These are phyloP conservation scores for Fistulifera pelliculosa DNA, from an alignment of 108 stramenopile genomes.

Conservation along the genomic window DNA sequence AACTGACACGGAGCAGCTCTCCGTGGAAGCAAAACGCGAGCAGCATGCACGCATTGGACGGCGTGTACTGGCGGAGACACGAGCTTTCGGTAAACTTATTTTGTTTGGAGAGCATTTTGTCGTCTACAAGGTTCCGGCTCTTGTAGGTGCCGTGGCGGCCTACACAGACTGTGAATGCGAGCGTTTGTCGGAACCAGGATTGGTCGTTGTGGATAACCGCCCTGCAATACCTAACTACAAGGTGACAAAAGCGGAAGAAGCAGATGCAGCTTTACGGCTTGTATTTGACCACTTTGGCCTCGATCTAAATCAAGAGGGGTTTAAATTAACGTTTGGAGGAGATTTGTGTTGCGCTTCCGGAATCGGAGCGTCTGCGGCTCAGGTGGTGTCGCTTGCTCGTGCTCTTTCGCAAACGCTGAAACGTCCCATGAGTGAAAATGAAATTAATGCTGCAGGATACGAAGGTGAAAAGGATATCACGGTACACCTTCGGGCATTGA, in stretches of 20 bases:
- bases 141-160: constrained; percentile 78
- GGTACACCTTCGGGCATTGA: constrained; percentile 88
- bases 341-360: constrained; percentile 71
- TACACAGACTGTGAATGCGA: constrained; percentile 67
- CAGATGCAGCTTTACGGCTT: constrained; percentile 51
- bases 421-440: constrained; percentile 54
- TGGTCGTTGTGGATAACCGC: constrained; percentile 70
- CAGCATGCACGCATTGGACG: background rate
- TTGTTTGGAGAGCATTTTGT: constrained; percentile 88
- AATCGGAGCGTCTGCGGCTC: constrained; percentile 79
- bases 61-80: constrained; percentile 20
- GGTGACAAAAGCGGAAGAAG: constrained; percentile 73
- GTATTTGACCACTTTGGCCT: constrained; percentile 55
- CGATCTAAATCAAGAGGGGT: constrained; percentile 11
- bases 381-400: constrained; percentile 71
- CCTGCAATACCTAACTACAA: constrained; percentile 84
- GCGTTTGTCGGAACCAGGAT: constrained; percentile 18
- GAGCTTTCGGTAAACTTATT: constrained; percentile 79
- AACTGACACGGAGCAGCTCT: too few species aligned
- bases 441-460: constrained; percentile 82
- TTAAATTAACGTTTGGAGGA: constrained; percentile 71
- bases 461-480: constrained; percentile 89
- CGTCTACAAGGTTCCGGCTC: constrained; percentile 80
- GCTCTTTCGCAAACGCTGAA: constrained; percentile 52
- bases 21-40: background rate